Conservation (phyloP, 345 rosid genomes). For the Abelmoschus esculentus region DNA sequence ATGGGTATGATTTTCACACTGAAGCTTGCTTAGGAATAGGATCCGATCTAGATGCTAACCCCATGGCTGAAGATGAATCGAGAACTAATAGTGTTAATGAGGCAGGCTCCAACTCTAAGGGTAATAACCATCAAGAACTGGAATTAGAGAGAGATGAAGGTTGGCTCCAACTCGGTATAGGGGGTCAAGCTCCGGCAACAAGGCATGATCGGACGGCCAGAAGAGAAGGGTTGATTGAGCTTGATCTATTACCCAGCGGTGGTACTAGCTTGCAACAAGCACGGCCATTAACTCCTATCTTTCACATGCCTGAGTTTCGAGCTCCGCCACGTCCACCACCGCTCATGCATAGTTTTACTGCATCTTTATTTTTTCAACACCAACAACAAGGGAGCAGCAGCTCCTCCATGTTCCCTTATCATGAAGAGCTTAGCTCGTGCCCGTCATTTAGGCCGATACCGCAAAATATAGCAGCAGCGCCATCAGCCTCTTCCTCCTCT, state of each 20-base stretch:
- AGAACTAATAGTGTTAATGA: conserved; percentile 53
- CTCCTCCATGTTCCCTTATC: conserved; percentile 21
- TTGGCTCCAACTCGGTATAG: conserved; percentile 84
- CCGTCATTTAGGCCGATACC: conserved; percentile 55
- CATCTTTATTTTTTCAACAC: conserved; percentile 37
- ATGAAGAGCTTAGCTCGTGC: conserved; percentile 51
- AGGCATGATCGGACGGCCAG: conserved; percentile 24
- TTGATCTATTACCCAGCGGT: conserved; percentile 53
- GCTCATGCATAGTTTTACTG: conserved; percentile 15
- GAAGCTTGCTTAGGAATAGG: conserved; percentile 29
- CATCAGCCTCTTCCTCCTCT: conserved; percentile 21
- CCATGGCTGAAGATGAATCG: conserved; percentile 85
- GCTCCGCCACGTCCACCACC: conserved; percentile 25
- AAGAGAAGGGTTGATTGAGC: conserved; percentile 49
- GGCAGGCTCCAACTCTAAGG: conserved; percentile 55
- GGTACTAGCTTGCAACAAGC: conserved; percentile 10
- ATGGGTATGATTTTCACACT: conserved; percentile 33
- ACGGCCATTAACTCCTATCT: conserved; percentile 30
- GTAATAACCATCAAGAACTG: conserved; percentile 30
- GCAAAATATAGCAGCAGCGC: conserved; percentile 27
- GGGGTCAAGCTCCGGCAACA: conserved; percentile 22
- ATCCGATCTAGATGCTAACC: conserved; percentile 32
- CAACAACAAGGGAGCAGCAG: conserved; percentile 35
- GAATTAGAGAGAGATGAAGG: conserved; percentile 39
- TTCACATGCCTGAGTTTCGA: conserved; percentile 33